Evolutionary conservation across 257 asterid species (phyloP), one percentile per base, ranked within the genome.

Genomic region (Solanum paucissectum): DNA sequence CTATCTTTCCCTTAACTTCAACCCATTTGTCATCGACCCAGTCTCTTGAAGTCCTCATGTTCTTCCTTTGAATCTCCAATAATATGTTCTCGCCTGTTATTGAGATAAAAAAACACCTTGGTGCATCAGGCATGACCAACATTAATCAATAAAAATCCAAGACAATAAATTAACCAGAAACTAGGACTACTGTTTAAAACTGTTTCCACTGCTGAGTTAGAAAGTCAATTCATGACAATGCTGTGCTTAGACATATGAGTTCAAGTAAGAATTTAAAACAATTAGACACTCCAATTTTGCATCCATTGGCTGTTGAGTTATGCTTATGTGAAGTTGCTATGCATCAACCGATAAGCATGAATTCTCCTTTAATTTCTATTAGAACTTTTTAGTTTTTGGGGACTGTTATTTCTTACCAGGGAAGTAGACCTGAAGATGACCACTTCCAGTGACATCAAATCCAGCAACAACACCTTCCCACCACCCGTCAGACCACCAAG

Each of bases 11-110:
- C 58, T 75, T 83, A 33, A 91, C 69, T 60, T 90, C 90, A 14
- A 89, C 87, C 98, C 98, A 95, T 88, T 89, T 85, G 62, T 86
- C 40, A 62, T 89, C 89, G 3, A 93, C 16, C 95, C 98, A 94
- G 36, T 94, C 98, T 86, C 89, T 93, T 3, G 98, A 95, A 25
- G 44, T 73, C 66, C 96, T 89, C 3, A 90, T 12, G 20, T 92
- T 85, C 68, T 89, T 91, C 91, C 88, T 93, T 85, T 84, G 92
- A 27, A 93, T 25, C 2, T 73, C 82, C 91, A 87, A 46, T 27
- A 87, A 87, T 89, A 60, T 87, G 89, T 89, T 89, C 86, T 93
- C 95, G 10, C 94, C 94, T 94, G 69, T 55, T 64, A 49, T 52
- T 37, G 14, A 16, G 32, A 33, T 11, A 44, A 44, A 62, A 8